Evolutionary conservation across 169 alveolate genomes (phyloP).

Genomic region (Plasmodium malariae): DNA sequence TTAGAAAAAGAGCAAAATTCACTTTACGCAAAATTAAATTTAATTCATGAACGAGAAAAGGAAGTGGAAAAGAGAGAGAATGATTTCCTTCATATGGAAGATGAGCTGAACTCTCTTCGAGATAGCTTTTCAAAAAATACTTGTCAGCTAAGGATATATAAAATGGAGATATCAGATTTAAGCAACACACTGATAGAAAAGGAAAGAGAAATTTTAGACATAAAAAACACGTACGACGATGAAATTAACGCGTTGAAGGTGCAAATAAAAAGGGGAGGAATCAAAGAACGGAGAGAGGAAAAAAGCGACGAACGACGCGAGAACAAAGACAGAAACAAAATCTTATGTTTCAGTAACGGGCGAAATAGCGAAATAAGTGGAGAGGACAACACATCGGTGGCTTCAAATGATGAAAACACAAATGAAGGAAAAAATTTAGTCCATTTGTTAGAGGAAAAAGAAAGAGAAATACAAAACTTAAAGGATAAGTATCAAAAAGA

Average conservation of each 20-base stretch:
- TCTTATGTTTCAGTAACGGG: background rate
- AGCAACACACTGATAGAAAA: constrained; percentile 36
- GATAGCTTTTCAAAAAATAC: constrained; percentile 35
- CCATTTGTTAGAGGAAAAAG: constrained; percentile 12
- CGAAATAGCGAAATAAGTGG: background rate
- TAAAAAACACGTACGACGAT: constrained; percentile 19
- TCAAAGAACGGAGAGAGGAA: background rate
- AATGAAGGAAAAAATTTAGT: background rate
- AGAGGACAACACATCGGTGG: background rate
- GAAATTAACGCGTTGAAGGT: constrained; percentile 20
- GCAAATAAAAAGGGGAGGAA: background rate
- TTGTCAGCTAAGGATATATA: constrained; percentile 24
- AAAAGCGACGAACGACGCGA: background rate
- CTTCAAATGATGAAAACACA: background rate
- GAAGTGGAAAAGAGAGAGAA: constrained; percentile 50
- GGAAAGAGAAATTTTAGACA: constrained; percentile 49
- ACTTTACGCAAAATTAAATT: constrained; percentile 25
- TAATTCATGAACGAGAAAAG: constrained; percentile 22
- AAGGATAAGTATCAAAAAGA: constrained; percentile 3
- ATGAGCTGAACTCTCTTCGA: constrained; percentile 37
- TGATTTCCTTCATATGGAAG: constrained; percentile 33
- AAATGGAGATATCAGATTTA: constrained; percentile 40
- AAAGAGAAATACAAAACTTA: constrained; percentile 21
- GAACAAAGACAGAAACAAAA: background rate
- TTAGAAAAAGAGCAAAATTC: constrained; percentile 25